A percentile compares a stretch with the other conserved stretches of the same genome.
Conservation (phyloP, 768 basidiomycete genomes). For the Ephemerocybe angulata region DNA sequence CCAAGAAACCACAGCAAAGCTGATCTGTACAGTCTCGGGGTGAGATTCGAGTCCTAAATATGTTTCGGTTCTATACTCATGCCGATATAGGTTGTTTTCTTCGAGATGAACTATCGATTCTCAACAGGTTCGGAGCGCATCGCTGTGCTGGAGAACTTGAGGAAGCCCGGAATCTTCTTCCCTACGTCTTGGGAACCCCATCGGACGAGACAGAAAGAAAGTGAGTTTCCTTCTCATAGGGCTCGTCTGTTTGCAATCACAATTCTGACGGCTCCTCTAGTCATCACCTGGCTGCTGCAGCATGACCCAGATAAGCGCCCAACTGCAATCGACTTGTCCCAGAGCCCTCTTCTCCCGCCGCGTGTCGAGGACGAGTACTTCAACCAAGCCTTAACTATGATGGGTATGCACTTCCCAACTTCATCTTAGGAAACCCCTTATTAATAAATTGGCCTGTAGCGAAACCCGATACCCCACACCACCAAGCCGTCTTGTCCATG, state of each 20-base stretch:
- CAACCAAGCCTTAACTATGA: constrained; percentile 70
- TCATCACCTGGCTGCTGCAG: constrained; percentile 76
- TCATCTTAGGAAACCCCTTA: background rate
- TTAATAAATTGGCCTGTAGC: constrained; percentile 35
- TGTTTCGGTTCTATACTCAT: background rate
- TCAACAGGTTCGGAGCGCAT: constrained; percentile 81
- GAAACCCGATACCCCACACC: constrained; percentile 77
- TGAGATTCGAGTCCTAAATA: constrained; percentile 32
- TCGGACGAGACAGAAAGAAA: constrained; percentile 61
- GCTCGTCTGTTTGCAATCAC: background rate
- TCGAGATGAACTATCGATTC: constrained; percentile 92
- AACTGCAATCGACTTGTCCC: constrained; percentile 76
- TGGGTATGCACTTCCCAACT: constrained; percentile 46
- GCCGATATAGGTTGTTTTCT: constrained; percentile 77
- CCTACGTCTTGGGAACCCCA: constrained; percentile 70
- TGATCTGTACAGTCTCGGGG: constrained; percentile 93
- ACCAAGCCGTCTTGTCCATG: constrained; percentile 71
- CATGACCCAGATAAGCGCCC: constrained; percentile 80
- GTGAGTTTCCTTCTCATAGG: constrained; percentile 35
- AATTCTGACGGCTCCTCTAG: constrained; percentile 39
- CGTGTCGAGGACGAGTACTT: constrained; percentile 83
- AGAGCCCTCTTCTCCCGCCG: constrained; percentile 72
- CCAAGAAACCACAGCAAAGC: constrained; percentile 84
- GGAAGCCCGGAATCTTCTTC: constrained; percentile 71
- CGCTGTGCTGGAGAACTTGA: constrained; percentile 72